Base-by-base conservation (phyloP, 2,329 filamentous ascomycete species). In the Graphiopsis chlorocephala region DNA sequence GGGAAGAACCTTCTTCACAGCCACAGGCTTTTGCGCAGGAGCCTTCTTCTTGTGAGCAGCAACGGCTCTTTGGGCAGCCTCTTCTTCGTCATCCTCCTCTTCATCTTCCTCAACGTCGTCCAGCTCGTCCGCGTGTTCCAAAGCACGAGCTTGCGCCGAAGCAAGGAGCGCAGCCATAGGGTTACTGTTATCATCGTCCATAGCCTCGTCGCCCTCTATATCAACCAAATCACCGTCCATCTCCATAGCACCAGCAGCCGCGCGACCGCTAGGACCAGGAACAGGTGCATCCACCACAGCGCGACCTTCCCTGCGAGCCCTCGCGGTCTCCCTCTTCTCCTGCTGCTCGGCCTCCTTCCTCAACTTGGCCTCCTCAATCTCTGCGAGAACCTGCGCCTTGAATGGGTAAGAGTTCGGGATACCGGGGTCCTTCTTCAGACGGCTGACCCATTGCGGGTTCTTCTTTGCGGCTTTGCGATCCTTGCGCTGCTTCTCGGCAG, bases 331-430 rank as follows among this genome's bases (percentile, higher is more conserved):
- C 68, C 86, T 86, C 72, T 87, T 84, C 75, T 86, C 86, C 77
- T 86, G 83, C 65, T 85, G 84, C 74, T 97, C 92, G 74, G 97
- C 93, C 68, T 88, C 87, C 82, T 94, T 97, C 77, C 86, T 82
- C 70, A 89, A 82, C 75, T 90, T 90, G 72, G 87, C 90, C 80
- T 97, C 92, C 80, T 99, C 95, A 72, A 99, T 96, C 79, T 99
- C 93, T 65, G 93, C 88, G 35, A 99, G 85, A 29, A 99, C 86
- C 83, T 90, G 93, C 78, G 97, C 93, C 82, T 99, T 99, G 84
- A 95, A 97, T 0, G 95, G 95, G 81, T 97, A 99, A 38, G 97
- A 81, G 76, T 98, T 99, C 47, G 95, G 95, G 68, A 99, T 97
- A 57, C 95, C 95, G 26, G 94, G 95, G 74, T 99, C 95, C 82